A percentile compares a stretch with the other conserved stretches of the same genome.
phyloP scores from a whole-genome alignment of 768 basidiomycete species.

The Stropharia rugosoannulata region DNA sequence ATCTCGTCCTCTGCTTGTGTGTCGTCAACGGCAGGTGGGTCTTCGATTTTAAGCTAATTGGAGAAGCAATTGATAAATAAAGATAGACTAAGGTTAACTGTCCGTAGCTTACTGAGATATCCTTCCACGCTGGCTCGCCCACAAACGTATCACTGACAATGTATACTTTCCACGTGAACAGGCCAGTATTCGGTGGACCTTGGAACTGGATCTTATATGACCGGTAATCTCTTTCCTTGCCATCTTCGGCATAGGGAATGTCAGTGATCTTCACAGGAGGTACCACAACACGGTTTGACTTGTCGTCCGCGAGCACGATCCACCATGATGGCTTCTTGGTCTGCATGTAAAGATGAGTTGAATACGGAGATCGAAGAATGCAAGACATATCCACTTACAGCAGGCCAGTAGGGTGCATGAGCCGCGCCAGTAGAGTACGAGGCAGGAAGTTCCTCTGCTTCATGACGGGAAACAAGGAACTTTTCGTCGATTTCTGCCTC shows the following conservation, averaged over 20 bases:
- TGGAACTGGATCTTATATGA: constrained; percentile 94
- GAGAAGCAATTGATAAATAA: constrained; percentile 9
- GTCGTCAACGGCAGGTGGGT: constrained; percentile 59
- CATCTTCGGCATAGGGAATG: constrained; percentile 60
- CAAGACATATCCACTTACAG: constrained; percentile 44
- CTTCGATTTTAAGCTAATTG: constrained; percentile 79
- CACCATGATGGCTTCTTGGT: constrained; percentile 91
- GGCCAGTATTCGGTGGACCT: constrained; percentile 79
- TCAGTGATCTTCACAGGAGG: constrained; percentile 83
- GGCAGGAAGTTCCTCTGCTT: constrained; percentile 58
- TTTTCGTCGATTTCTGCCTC: constrained; percentile 68
- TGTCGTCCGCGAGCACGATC: constrained; percentile 87
- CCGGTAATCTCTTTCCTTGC: constrained; percentile 61
- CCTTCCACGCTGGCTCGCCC: constrained; percentile 70
- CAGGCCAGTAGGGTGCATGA: constrained; percentile 95
- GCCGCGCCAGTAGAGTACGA: constrained; percentile 52
- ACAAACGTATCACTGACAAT: constrained; percentile 88
- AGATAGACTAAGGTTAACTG: background rate
- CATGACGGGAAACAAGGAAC: constrained; percentile 63
- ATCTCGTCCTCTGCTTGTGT: constrained; percentile 84
- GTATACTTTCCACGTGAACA: constrained; percentile 88
- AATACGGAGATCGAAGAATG: background rate
- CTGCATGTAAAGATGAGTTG: constrained; percentile 34
- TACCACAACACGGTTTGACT: constrained; percentile 80
- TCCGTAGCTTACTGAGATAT: constrained; percentile 62